These are phyloP conservation scores for Cyberlindnera mississippiensis DNA, from an alignment of 805 yeast species.

Conservation along the genomic window DNA sequence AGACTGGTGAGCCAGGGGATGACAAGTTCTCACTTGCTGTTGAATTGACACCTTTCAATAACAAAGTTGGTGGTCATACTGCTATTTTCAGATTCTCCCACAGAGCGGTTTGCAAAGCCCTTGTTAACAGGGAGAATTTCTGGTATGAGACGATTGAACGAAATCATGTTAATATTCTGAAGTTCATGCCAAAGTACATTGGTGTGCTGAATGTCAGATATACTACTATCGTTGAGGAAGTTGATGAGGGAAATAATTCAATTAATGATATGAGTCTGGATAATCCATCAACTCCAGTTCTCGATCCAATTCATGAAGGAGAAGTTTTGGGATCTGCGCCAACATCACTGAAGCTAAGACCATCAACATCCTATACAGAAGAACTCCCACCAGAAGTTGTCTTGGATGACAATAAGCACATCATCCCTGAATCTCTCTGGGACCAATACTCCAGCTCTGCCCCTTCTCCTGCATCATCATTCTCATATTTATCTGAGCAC, in stretches of 20 bases:
- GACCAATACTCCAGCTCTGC: conserved; percentile 48
- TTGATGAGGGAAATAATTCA: conserved; percentile 17
- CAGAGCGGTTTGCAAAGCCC: conserved; percentile 89
- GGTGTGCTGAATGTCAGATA: conserved; percentile 94
- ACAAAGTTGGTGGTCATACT: conserved; percentile 97
- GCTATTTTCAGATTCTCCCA: conserved; percentile 91
- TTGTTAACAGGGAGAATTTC: conserved; percentile 82
- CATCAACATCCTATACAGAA: conserved; percentile 24
- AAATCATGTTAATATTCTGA: conserved; percentile 68
- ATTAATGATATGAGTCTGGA: conserved; percentile 16
- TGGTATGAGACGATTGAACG: conserved; percentile 90
- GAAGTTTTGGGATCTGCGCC: conserved; percentile 13
- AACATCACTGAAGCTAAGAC: conserved; percentile 10
- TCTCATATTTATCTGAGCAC: conserved; percentile 32
- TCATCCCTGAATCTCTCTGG: conserved; percentile 79
- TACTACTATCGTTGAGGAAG: conserved; percentile 28
- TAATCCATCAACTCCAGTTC: conserved; percentile 10
- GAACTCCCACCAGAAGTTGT: conserved; percentile 73
- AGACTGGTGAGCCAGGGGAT: conserved; percentile 22
- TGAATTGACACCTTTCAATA: conserved; percentile 84
- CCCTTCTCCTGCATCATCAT: conserved; percentile 39
- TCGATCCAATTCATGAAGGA: conserved; percentile 19
- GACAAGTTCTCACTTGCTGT: conserved; percentile 68
- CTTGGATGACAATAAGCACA: conserved; percentile 86
- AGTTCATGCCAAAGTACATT: conserved; percentile 89